These are phyloP conservation scores for Kingdonia uniflora DNA, from an alignment of 164 flowering plant genomes.

Conservation along the genomic window DNA sequence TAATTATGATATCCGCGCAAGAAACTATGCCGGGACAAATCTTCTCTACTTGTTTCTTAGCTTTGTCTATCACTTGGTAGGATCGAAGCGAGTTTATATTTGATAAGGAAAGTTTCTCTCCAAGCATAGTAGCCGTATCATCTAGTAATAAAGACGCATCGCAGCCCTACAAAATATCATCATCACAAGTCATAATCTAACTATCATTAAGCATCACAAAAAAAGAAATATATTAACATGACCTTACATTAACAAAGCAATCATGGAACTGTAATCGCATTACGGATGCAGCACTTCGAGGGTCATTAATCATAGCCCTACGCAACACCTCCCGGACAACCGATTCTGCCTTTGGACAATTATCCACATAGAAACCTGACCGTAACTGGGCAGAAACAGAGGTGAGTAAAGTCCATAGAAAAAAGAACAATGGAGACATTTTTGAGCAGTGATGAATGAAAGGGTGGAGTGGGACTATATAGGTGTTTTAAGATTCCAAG, in stretches of 20 bases:
- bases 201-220: too few species aligned
- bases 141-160: conserved; percentile 87
- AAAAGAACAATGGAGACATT: conserved; percentile 2
- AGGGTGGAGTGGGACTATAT: too few species aligned
- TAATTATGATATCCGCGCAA: conserved; percentile 90
- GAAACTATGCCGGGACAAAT: conserved; percentile 71
- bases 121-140: conserved; percentile 76
- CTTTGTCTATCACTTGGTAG: conserved; percentile 69
- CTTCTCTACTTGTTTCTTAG: conserved; percentile 53
- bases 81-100: conserved; percentile 83
- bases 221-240: background rate
- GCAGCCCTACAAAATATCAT: conserved; percentile 49
- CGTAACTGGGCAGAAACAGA: conserved; percentile 6
- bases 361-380: conserved; percentile 47
- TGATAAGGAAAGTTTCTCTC: conserved; percentile 70
- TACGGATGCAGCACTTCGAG: conserved; percentile 72
- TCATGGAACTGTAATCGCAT: conserved; percentile 98
- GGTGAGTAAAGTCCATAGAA: background rate
- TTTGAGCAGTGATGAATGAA: too few species aligned
- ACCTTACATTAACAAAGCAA: conserved; percentile 76
- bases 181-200: too few species aligned
- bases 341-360: conserved; percentile 65
- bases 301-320: conserved; percentile 47
- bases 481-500: background rate
- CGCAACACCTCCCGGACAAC: conserved; percentile 42